Evolutionary conservation across 2,329 filamentous ascomycete genomes (phyloP).

Genomic region (Cryphonectria japonica): DNA sequence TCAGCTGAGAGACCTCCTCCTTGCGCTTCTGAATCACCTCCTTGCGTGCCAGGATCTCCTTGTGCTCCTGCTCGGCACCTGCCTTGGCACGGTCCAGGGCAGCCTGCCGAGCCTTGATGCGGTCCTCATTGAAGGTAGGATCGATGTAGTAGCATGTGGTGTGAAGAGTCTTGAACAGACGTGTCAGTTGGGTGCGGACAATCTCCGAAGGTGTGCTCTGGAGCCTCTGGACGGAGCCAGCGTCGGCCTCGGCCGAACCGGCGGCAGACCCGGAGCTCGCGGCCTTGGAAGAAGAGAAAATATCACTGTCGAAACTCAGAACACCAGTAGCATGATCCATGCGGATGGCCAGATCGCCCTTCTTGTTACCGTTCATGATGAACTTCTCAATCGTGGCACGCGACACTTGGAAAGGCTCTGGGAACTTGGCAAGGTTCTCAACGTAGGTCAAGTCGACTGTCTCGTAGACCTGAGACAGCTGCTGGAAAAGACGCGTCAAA

Average conservation of each 20-base stretch:
- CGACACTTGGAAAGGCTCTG: constrained; percentile 91
- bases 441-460: constrained; percentile 95
- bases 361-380: constrained; percentile 99
- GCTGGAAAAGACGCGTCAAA: constrained; percentile 96
- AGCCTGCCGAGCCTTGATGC: constrained; percentile 75
- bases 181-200: constrained; percentile 90
- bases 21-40: constrained; percentile 96
- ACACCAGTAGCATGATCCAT: constrained; percentile 95
- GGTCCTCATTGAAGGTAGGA: constrained; percentile 81
- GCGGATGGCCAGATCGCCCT: constrained; percentile 94
- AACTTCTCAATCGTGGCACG: constrained; percentile 97
- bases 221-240: constrained; percentile 85
- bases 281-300: constrained; percentile 96
- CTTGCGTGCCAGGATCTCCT: constrained; percentile 81
- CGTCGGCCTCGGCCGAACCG: constrained; percentile 85
- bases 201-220: constrained; percentile 99
- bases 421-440: constrained; percentile 91
- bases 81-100: constrained; percentile 81
- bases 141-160: constrained; percentile 97
- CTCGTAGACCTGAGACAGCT: constrained; percentile 98
- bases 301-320: constrained; percentile 95
- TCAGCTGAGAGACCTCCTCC: constrained; percentile 86
- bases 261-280: constrained; percentile 81
- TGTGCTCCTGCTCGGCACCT: constrained; percentile 90
- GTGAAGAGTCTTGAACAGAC: constrained; percentile 87